A percentile compares a stretch with the other conserved stretches of the same genome.
Evolutionary conservation across 73 alveolate species (phyloP).

Genomic region (Blepharisma stoltei): DNA sequence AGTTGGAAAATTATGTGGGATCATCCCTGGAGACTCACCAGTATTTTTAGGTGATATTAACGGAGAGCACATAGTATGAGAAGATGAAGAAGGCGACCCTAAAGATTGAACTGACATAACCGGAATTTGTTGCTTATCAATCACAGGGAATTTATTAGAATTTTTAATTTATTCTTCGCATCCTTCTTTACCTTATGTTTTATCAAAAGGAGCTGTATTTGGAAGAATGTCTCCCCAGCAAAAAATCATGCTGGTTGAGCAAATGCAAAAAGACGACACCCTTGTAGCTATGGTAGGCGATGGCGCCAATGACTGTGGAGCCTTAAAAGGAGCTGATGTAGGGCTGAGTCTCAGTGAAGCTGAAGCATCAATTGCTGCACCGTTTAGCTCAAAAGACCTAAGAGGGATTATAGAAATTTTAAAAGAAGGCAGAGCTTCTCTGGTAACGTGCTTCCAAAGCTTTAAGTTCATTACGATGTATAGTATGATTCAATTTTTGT

Average conservation of each 20-base stretch:
- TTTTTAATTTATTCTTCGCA: not conserved
- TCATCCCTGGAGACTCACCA: slow-evolving; percentile 54
- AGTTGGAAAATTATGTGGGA: slow-evolving; percentile 62
- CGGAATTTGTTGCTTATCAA: not conserved
- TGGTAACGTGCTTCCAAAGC: slow-evolving; percentile 89
- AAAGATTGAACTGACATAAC: slow-evolving; percentile 2
- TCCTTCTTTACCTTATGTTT: slow-evolving; percentile 25
- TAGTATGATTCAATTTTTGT: slow-evolving; percentile 86
- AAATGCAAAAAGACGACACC: slow-evolving; percentile 60
- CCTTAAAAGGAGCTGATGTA: slow-evolving; percentile 91
- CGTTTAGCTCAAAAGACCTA: slow-evolving; percentile 88
- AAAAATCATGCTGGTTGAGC: slow-evolving; percentile 83
- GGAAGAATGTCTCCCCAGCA: slow-evolving; percentile 98
- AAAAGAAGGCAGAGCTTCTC: slow-evolving; percentile 96
- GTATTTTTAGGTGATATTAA: slow-evolving; percentile 55
- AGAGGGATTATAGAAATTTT: slow-evolving; percentile 74
- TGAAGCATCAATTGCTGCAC: slow-evolving; percentile 99
- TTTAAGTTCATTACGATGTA: slow-evolving; percentile 96
- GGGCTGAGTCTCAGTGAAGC: slow-evolving; percentile 90
- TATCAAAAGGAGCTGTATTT: slow-evolving; percentile 84
- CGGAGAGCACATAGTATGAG: slow-evolving; percentile 49
- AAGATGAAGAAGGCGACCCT: slow-evolving; percentile 26
- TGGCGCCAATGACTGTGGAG: slow-evolving; percentile 99
- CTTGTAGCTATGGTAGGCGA: slow-evolving; percentile 98
- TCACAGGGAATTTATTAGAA: slow-evolving; percentile 13